phyloP scores from a whole-genome alignment of 2,329 filamentous ascomycete species.

The Neonectria neomacrospora region DNA sequence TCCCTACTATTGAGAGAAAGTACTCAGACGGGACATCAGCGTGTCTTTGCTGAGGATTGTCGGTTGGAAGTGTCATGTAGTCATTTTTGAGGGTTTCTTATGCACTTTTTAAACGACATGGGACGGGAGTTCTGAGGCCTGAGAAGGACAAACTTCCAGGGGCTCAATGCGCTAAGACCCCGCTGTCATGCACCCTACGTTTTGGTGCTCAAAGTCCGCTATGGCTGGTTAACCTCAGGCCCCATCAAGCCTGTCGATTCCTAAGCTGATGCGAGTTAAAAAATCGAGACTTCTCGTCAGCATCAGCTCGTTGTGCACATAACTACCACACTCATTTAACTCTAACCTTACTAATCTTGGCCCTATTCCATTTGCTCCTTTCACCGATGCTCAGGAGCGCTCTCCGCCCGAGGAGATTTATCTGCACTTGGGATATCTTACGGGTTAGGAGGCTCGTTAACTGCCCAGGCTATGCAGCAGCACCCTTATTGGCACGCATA shows the following conservation, averaged over 20 bases:
- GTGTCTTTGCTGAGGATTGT: not conserved
- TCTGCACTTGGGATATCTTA: slow-evolving; percentile 23
- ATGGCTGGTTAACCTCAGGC: slow-evolving; percentile 19
- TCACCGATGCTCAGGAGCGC: slow-evolving; percentile 42
- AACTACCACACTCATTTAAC: slow-evolving; percentile 10
- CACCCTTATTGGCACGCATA: not conserved
- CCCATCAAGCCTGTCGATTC: not conserved
- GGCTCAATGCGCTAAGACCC: slow-evolving; percentile 1
- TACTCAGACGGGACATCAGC: not conserved
- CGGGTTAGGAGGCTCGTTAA: slow-evolving; percentile 7
- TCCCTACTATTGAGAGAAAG: not conserved
- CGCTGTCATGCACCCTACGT: slow-evolving; percentile 23
- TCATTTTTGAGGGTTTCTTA: too few species aligned
- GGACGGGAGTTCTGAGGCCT: not conserved
- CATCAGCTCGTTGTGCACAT: not conserved
- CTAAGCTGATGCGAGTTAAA: not conserved
- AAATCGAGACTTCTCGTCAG: slow-evolving; percentile 5
- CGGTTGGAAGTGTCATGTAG: too few species aligned
- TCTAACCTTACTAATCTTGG: not conserved
- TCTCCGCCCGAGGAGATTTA: slow-evolving; percentile 36
- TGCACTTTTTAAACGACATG: too few species aligned
- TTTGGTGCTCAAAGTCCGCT: slow-evolving; percentile 15
- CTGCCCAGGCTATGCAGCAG: not conserved
- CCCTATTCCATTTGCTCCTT: not conserved
- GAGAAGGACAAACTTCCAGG: not conserved